Evolutionary conservation across 352 stramenopile species (phyloP).

Genomic region (Globisporangium recalcitrans): DNA sequence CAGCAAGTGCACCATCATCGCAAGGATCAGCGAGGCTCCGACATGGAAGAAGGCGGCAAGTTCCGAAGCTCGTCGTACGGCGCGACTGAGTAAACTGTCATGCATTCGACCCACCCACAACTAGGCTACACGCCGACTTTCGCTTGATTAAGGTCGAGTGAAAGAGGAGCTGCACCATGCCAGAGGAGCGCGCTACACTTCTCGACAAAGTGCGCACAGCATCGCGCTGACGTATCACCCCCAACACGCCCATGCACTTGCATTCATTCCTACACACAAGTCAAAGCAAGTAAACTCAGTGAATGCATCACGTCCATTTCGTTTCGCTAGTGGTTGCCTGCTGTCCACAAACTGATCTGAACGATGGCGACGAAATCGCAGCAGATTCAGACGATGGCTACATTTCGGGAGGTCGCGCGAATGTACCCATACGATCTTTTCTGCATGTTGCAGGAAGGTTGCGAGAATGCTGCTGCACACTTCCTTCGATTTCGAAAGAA

Average conservation of each 20-base stretch:
- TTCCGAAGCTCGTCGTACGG: constrained; percentile 20
- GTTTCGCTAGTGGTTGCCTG: not conserved
- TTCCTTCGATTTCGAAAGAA: constrained; percentile 9
- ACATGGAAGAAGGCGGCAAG: constrained; percentile 18
- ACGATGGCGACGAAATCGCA: too few relatives aligned
- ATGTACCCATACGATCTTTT: not conserved
- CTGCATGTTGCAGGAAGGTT: constrained; percentile 12
- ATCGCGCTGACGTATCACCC: too few relatives aligned
- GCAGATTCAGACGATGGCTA: not conserved
- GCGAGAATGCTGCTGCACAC: not conserved
- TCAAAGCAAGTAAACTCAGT: not conserved
- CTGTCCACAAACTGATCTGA: too few relatives aligned
- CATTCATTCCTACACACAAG: not conserved
- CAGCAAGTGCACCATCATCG: constrained; percentile 39
- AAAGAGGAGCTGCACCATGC: not conserved
- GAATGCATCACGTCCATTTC: not conserved
- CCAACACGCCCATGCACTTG: too few relatives aligned
- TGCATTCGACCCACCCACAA: not conserved
- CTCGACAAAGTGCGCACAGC: not conserved
- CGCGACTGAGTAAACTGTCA: constrained; percentile 8
- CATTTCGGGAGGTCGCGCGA: constrained; percentile 8
- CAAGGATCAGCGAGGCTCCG: constrained; percentile 13
- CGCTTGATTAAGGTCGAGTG: not conserved
- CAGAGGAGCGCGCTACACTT: not conserved
- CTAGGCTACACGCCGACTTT: not conserved